Conservation (phyloP, 2,329 filamentous ascomycete genomes). For the Sarocladium strictum region DNA sequence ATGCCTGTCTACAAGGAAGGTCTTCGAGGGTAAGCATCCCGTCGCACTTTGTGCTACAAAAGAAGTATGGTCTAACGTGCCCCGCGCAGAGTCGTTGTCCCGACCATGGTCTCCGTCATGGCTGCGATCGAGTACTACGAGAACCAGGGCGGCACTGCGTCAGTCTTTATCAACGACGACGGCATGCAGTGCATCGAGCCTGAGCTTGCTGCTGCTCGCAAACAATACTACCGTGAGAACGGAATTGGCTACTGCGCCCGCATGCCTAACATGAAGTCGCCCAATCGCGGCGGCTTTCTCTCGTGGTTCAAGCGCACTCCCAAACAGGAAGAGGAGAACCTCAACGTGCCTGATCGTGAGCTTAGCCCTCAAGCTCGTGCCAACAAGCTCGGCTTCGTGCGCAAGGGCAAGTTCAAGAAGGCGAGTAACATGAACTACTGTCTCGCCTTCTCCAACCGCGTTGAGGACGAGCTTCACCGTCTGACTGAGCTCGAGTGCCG, state of each 20-base stretch:
- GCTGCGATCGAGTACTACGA: conserved; percentile 45
- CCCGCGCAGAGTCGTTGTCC: conserved; percentile 15
- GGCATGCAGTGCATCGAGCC: conserved; percentile 49
- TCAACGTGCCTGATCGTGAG: conserved; percentile 26
- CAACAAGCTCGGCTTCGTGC: conserved; percentile 40
- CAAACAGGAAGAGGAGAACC: not conserved
- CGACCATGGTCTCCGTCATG: conserved; percentile 42
- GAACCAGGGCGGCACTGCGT: conserved; percentile 36
- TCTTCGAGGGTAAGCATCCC: conserved; percentile 3
- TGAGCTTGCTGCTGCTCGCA: conserved; percentile 28
- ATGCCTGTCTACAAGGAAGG: conserved; percentile 38
- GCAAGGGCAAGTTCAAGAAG: conserved; percentile 65
- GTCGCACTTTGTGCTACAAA: not conserved
- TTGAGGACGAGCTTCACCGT: conserved; percentile 52
- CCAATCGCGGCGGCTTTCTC: conserved; percentile 37
- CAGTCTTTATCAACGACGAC: conserved; percentile 58
- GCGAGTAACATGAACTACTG: conserved; percentile 73
- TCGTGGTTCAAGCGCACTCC: conserved; percentile 37
- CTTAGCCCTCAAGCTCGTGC: conserved; percentile 17
- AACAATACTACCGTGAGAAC: conserved; percentile 45
- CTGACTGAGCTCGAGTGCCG: conserved; percentile 22
- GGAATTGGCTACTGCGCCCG: conserved; percentile 43
- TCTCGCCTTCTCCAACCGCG: conserved; percentile 52
- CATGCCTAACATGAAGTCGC: conserved; percentile 34
- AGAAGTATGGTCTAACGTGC: not conserved